phyloP scores from a whole-genome alignment of 306 rosid genomes.

The Crataegus laevigata region DNA sequence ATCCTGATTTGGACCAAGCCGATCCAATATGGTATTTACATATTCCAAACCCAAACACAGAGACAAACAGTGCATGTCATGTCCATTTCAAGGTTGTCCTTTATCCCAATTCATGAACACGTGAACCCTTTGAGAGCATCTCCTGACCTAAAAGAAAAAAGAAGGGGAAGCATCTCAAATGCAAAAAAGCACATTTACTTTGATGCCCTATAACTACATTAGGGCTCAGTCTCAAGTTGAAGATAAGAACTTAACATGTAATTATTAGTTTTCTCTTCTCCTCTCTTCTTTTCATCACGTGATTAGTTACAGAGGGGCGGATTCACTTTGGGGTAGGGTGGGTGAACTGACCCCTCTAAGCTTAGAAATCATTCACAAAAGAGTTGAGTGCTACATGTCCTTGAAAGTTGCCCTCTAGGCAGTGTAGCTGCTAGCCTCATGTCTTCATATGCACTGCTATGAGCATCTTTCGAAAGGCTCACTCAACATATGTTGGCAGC shows the following conservation, averaged over 20 bases:
- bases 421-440: too few relatives aligned
- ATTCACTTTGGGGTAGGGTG: too few relatives aligned
- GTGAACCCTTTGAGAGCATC: slow-evolving; percentile 13
- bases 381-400: too few relatives aligned
- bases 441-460: too few relatives aligned
- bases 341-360: too few relatives aligned
- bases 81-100: slow-evolving; percentile 38
- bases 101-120: slow-evolving; percentile 15
- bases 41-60: slow-evolving; percentile 23
- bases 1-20: slow-evolving; percentile 17
- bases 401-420: too few relatives aligned
- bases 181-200: neutral
- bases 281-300: too few relatives aligned
- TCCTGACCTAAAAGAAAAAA: neutral
- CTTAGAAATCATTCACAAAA: too few relatives aligned
- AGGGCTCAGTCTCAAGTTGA: neutral
- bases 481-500: too few relatives aligned
- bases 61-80: slow-evolving; percentile 28
- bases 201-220: neutral
- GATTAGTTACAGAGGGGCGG: too few relatives aligned
- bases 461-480: too few relatives aligned
- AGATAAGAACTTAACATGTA: neutral
- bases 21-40: slow-evolving; percentile 21
- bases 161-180: neutral
- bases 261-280: too few relatives aligned